Evolutionary conservation across 31 red algal genomes (phyloP).

Genomic region (Endocladia muricata): DNA sequence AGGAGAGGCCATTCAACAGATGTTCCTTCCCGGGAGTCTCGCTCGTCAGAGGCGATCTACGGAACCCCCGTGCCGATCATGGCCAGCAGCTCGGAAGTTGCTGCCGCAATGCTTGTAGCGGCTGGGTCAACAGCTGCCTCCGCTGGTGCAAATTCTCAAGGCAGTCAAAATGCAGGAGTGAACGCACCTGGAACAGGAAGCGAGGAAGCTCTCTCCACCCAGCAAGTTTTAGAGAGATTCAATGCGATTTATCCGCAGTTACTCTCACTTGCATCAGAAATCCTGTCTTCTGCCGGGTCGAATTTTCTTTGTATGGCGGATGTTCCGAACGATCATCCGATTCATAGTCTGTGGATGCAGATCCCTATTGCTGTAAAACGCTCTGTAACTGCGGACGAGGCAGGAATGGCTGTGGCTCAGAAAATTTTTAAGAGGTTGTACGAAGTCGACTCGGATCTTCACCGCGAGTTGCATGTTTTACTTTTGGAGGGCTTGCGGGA

Average conservation of each 20-base stretch:
- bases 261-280: constrained; percentile 2
- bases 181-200: constrained; percentile 20
- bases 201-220: constrained; percentile 44
- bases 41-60: not conserved
- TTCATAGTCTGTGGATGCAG: constrained; percentile 49
- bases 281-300: not conserved
- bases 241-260: constrained; percentile 66
- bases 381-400: constrained; percentile 69
- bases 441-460: constrained; percentile 67
- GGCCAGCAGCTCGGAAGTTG: not conserved
- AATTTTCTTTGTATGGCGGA: constrained; percentile 22
- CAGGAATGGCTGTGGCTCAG: constrained; percentile 72
- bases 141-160: not conserved
- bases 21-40: not conserved
- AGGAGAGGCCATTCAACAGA: not conserved
- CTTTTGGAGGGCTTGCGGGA: constrained; percentile 72
- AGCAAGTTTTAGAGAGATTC: constrained; percentile 68
- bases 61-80: constrained; percentile 9
- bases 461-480: constrained; percentile 80
- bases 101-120: constrained; percentile 10
- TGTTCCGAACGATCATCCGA: constrained; percentile 48
- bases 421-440: constrained; percentile 78
- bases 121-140: not conserved
- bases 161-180: not conserved
- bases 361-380: constrained; percentile 69